Percentiles rank a stretch among this genome's conserved stretches.
These are phyloP conservation scores for Recurvomyces mirabilis DNA, from an alignment of 495 filamentous ascomycete species.

Conservation along the genomic window DNA sequence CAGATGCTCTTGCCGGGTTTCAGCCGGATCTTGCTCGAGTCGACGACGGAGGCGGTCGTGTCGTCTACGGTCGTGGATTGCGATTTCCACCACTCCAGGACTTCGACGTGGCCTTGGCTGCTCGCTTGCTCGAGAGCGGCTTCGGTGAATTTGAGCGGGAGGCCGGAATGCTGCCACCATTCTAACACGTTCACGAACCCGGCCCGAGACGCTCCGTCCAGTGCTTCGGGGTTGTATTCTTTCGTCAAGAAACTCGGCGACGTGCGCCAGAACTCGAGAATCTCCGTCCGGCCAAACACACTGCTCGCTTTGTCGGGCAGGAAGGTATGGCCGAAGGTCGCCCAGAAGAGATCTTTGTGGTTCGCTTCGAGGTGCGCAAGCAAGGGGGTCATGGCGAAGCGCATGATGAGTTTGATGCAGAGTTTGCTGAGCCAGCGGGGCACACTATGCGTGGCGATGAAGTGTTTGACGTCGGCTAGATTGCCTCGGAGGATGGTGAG, in stretches of 20 bases:
- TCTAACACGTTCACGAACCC: constrained; percentile 77
- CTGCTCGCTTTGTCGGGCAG: constrained; percentile 76
- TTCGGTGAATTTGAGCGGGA: constrained; percentile 75
- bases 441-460: constrained; percentile 52
- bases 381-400: constrained; percentile 69
- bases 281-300: constrained; percentile 71
- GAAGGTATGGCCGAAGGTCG: constrained; percentile 66
- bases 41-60: constrained; percentile 4
- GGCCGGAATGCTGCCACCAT: constrained; percentile 78
- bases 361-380: constrained; percentile 71
- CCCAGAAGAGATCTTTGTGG: constrained; percentile 68
- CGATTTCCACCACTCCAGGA: constrained; percentile 81
- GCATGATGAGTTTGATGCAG: constrained; percentile 79
- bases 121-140: constrained; percentile 76
- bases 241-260: constrained; percentile 68
- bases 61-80: constrained; percentile 11
- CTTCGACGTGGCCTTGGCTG: constrained; percentile 65
- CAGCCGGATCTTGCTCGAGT: constrained; percentile 38
- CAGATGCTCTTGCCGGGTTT: constrained; percentile 73
- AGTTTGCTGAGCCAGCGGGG: constrained; percentile 67
- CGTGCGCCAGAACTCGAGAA: constrained; percentile 80
- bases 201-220: constrained; percentile 74
- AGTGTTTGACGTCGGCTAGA: constrained; percentile 50
- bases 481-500: constrained; percentile 66
- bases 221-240: constrained; percentile 64